Percentiles rank a stretch among this genome's conserved stretches.
phyloP scores from a whole-genome alignment of 2,329 filamentous ascomycete genomes.

The Aspergillaceae sp. region DNA sequence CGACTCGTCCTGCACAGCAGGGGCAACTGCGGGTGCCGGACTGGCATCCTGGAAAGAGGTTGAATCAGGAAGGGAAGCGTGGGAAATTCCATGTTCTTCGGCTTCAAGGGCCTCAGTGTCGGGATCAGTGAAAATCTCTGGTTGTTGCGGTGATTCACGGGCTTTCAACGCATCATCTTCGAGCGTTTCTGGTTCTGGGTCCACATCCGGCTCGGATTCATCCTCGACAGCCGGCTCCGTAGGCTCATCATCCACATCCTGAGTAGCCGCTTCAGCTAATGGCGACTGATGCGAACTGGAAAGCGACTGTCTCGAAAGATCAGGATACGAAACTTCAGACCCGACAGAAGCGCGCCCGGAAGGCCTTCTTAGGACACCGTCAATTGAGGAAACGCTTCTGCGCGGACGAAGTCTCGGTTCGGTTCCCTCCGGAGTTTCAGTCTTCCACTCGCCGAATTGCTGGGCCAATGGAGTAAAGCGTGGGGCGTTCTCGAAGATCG shows the following conservation, averaged over 20 bases:
- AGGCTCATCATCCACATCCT: slow-evolving; percentile 11
- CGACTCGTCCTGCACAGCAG: slow-evolving; percentile 31
- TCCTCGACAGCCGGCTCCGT: background rate
- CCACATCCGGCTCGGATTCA: slow-evolving; percentile 2
- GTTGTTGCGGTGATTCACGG: slow-evolving; percentile 3
- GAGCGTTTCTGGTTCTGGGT: background rate
- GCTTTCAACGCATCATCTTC: slow-evolving; percentile 1
- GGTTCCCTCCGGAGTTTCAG: slow-evolving; percentile 46
- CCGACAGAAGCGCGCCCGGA: slow-evolving; percentile 4
- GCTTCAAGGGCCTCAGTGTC: slow-evolving; percentile 2
- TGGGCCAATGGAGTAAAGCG: slow-evolving; percentile 58
- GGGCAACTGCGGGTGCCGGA: background rate
- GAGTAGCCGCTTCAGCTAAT: slow-evolving; percentile 1
- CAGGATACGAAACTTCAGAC: slow-evolving; percentile 14
- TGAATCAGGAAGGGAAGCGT: slow-evolving; percentile 36
- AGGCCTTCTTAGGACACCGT: slow-evolving; percentile 14
- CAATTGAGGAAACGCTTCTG: slow-evolving; percentile 30
- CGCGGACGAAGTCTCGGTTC: slow-evolving; percentile 18
- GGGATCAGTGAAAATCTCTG: slow-evolving; percentile 9
- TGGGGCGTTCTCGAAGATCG: slow-evolving; percentile 25
- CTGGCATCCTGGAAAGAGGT: slow-evolving; percentile 50
- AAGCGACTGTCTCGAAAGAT: slow-evolving; percentile 14
- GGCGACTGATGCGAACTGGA: slow-evolving; percentile 8
- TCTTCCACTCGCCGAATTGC: slow-evolving; percentile 55
- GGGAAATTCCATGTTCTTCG: slow-evolving; percentile 7